Base-by-base conservation (phyloP, 2,329 filamentous ascomycete species). In the Phaeosphaeriaceae sp. region DNA sequence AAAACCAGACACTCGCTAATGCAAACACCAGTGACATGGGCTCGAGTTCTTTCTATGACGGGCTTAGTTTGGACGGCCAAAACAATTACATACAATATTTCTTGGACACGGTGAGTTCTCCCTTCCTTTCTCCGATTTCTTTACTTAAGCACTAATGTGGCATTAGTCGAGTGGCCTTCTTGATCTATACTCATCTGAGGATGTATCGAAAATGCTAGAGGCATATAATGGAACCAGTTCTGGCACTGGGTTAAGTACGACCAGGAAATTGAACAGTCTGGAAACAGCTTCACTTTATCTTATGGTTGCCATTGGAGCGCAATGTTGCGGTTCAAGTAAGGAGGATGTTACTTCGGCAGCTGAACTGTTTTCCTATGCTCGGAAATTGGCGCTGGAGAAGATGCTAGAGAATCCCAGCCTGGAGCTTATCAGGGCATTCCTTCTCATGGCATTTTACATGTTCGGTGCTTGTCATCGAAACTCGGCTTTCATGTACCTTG, bases 401-500 rank as follows among this genome's bases (percentile, higher is more conserved):
- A 81, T 82, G 70, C 69, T 84, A 0, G 77, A 80, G 53, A 78
- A 83, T 48, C 82, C 82, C 0, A 83, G 79, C 30, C 67, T 83
- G 9, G 75, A 81, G 39, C 72, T 83, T 60, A 77, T 83, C 4
- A 72, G 79, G 13, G 70, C 74, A 0, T 85, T 83, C 52, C 64
- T 83, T 0, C 70, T 85, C 13, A 81, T 85, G 78, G 76, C 82
- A 0, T 83, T 84, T 53, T 85, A 83, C 55, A 81, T 84, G 77
- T 74, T 84, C 3, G 82, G 81, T 0, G 80, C 81, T 3, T 85
- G 83, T 43, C 80, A 81, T 26, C 74, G 83, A 7, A 85, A 85
- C 47, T 77, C 83, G 0, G 83, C 83, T 0, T 87, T 84, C 44
- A 85, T 87, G 81, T 86, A 86, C 46, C 65, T 87, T 2, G 83